Conservation (phyloP, 257 asterid species). For the Solanum pimpinellifolium region DNA sequence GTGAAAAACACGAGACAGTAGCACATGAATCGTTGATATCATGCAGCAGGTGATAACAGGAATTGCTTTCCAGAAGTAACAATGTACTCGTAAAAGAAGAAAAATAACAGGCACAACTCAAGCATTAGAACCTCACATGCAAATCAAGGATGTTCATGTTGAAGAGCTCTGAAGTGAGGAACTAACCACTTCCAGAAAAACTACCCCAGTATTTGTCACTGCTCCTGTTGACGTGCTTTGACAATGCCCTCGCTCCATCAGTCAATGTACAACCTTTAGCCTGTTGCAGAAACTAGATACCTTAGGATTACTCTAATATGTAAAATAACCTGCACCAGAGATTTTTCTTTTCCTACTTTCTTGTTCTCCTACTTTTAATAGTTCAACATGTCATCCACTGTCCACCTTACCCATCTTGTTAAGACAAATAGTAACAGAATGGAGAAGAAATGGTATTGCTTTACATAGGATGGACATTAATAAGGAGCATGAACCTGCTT, state of each 20-base stretch:
- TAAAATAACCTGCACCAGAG: neutral
- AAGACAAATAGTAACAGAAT: neutral
- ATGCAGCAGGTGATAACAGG: neutral
- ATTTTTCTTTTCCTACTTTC: neutral
- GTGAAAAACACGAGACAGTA: neutral
- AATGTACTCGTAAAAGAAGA: neutral
- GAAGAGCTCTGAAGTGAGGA: conserved; percentile 5
- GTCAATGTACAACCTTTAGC: conserved; percentile 61
- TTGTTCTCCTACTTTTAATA: neutral
- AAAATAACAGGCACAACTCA: neutral
- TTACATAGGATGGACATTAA: neutral
- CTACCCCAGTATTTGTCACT: conserved; percentile 63
- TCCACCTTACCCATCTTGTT: neutral
- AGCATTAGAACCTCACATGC: neutral
- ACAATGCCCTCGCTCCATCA: conserved; percentile 81
- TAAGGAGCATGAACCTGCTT: neutral
- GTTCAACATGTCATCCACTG: neutral
- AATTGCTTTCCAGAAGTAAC: neutral
- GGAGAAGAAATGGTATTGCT: neutral
- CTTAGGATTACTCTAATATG: neutral
- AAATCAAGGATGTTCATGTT: neutral
- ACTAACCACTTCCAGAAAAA: conserved; percentile 64
- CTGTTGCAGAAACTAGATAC: conserved; percentile 23
- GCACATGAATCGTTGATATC: neutral
- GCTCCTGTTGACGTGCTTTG: conserved; percentile 69